phyloP scores from a whole-genome alignment of 768 basidiomycete species.

The Cantharellus cinnabarinus region DNA sequence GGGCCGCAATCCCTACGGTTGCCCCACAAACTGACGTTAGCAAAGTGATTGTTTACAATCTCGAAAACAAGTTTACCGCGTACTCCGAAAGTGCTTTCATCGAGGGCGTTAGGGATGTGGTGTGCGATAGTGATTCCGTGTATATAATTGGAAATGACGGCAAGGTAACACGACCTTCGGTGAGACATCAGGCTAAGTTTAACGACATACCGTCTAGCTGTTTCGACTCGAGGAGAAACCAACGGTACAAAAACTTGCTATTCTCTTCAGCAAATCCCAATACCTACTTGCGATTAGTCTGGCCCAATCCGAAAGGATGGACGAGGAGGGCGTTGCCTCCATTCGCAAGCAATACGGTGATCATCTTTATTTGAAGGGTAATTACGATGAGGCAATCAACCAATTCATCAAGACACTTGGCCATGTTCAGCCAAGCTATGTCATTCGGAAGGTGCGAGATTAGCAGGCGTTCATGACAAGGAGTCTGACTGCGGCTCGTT shows the following conservation, averaged over 20 bases:
- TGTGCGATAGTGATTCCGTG: slow-evolving; percentile 64
- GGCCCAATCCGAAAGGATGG: slow-evolving; percentile 59
- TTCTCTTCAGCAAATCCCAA: slow-evolving; percentile 61
- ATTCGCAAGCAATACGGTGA: slow-evolving; percentile 85
- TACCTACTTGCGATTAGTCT: slow-evolving; percentile 65
- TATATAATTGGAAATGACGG: slow-evolving; percentile 66
- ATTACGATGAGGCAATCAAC: slow-evolving; percentile 83
- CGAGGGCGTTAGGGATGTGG: slow-evolving; percentile 63
- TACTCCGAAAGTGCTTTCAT: slow-evolving; percentile 54
- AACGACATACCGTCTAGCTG: slow-evolving; percentile 24
- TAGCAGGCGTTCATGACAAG: slow-evolving; percentile 1
- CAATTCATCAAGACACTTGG: slow-evolving; percentile 87
- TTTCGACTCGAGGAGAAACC: slow-evolving; percentile 54
- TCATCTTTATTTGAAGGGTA: slow-evolving; percentile 72
- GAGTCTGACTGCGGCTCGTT: background rate
- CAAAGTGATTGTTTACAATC: slow-evolving; percentile 73
- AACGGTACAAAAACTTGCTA: slow-evolving; percentile 66
- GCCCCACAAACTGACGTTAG: slow-evolving; percentile 33
- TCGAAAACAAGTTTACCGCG: slow-evolving; percentile 77
- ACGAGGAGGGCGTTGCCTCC: slow-evolving; percentile 57
- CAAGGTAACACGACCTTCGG: slow-evolving; percentile 24
- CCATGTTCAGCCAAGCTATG: slow-evolving; percentile 78
- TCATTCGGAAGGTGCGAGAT: slow-evolving; percentile 68
- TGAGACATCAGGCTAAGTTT: background rate
- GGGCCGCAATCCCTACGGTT: slow-evolving; percentile 21